These are phyloP conservation scores for Hygrophila difformis DNA, from an alignment of 257 asterid genomes.

Conservation along the genomic window DNA sequence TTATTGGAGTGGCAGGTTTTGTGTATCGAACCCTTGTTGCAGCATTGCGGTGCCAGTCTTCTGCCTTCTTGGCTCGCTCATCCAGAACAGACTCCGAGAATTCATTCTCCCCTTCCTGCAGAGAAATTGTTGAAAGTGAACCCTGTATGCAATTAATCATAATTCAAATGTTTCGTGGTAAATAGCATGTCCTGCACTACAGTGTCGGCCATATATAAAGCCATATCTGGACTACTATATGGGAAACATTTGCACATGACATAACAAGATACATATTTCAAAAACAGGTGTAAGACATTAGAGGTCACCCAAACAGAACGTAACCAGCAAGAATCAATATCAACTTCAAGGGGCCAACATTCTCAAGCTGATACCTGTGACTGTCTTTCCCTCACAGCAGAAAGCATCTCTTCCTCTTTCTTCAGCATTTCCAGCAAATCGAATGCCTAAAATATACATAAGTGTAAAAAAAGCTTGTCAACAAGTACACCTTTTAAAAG, in stretches of 20 bases:
- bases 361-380: conserved; percentile 47
- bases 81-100: conserved; percentile 54
- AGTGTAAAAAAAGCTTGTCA: background rate
- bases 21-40: conserved; percentile 56
- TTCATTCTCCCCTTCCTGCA: conserved; percentile 62
- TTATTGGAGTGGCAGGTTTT: conserved; percentile 76
- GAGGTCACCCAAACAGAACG: too few species aligned
- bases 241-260: too few species aligned
- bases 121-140: conserved; percentile 14
- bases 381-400: conserved; percentile 62
- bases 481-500: background rate
- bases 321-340: too few species aligned
- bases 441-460: conserved; percentile 41
- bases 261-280: too few species aligned
- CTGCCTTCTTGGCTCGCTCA: conserved; percentile 78
- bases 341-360: too few species aligned
- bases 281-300: too few species aligned
- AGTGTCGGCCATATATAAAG: too few species aligned
- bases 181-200: too few species aligned
- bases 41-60: conserved; percentile 87
- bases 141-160: background rate
- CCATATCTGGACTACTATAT: too few species aligned
- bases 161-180: background rate
- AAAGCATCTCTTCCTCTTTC: conserved; percentile 90
- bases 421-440: conserved; percentile 91